Percentiles rank a stretch among this genome's conserved stretches.
Evolutionary conservation across 2,329 filamentous ascomycete genomes (phyloP).

Genomic region (Thielaviopsis euricoi): DNA sequence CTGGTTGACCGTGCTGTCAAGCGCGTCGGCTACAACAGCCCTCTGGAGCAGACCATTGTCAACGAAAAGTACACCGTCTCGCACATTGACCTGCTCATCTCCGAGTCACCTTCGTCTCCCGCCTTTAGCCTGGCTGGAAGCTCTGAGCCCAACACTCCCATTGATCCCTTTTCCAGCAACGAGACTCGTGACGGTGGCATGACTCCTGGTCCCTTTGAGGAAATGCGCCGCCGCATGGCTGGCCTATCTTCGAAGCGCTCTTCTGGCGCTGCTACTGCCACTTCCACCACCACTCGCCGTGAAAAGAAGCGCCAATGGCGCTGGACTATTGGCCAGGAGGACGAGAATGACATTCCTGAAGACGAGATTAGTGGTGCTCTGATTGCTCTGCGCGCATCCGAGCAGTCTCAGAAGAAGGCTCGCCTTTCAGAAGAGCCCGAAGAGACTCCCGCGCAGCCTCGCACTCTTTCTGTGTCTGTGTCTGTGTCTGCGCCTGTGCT

Average conservation of each 20-base stretch:
- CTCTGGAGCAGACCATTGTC: slow-evolving; percentile 45
- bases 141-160: slow-evolving; percentile 22
- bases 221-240: slow-evolving; percentile 42
- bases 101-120: slow-evolving; percentile 26
- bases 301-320: slow-evolving; percentile 50
- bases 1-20: slow-evolving; percentile 37
- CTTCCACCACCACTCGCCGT: slow-evolving; percentile 17
- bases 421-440: slow-evolving; percentile 2
- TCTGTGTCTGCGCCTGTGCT: slow-evolving; percentile 1
- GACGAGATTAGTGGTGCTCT: slow-evolving; percentile 27
- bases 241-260: slow-evolving; percentile 30
- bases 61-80: slow-evolving; percentile 46
- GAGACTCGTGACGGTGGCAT: slow-evolving; percentile 44
- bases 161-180: slow-evolving; percentile 35
- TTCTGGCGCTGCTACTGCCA: neutral
- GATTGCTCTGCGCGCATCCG: slow-evolving; percentile 22
- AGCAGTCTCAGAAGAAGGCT: slow-evolving; percentile 13
- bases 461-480: neutral
- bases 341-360: slow-evolving; percentile 16
- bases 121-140: neutral
- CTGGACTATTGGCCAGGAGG: slow-evolving; percentile 46
- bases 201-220: slow-evolving; percentile 46
- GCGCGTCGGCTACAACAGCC: slow-evolving; percentile 45
- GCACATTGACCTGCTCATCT: slow-evolving; percentile 44
- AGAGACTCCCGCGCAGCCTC: neutral